Evolutionary conservation across 164 flowering plant species (phyloP), one percentile per base, ranked within the genome.

Genomic region (Santalum album): DNA sequence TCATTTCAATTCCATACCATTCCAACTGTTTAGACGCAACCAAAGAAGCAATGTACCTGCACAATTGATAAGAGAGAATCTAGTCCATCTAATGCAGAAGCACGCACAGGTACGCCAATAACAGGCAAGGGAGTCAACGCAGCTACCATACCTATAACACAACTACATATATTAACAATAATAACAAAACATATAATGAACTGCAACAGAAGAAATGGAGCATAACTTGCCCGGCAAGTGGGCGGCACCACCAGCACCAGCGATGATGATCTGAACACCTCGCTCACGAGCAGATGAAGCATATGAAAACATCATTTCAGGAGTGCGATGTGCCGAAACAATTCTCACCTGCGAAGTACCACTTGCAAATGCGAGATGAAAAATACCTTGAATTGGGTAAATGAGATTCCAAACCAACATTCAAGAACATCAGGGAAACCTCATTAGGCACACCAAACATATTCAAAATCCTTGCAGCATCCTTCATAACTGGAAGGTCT

Each of bases 201-300:
- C 21, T 22, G 6, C n/a, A 49, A 9, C n/a, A 22, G 1, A 25
- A 17, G 7, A 23, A n/a, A 25, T 0, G 23, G 18, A 24, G 11
- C 32, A 20, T 22, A 68, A 77, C 75, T 56, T 58, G 62, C 97
- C 97, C 75, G 97, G 97, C 68, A 90, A 73, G 73, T 90, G 97
- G 24, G 97, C 97, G 46, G 94, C 96, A 66, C 96, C 98, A 65
- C 98, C 98, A 63, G 98, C 98, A 61, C 98, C 98, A 57, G 98
- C 98, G 69, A 92, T 85, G 59, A 92, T 86, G 55, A 89, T 62
- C 60, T 81, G 82, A 64, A 87, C 49, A 44, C 99, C 97, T 67
- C 86, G 79, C 58, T 78, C 80, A 51, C 50, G 64, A 58, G 99
- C 96, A 71, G 90, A 73, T 11, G 57, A 54, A 26, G 99, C 99